Evolutionary conservation across 164 flowering plant species (phyloP).

Genomic region (Amborella trichopoda): DNA sequence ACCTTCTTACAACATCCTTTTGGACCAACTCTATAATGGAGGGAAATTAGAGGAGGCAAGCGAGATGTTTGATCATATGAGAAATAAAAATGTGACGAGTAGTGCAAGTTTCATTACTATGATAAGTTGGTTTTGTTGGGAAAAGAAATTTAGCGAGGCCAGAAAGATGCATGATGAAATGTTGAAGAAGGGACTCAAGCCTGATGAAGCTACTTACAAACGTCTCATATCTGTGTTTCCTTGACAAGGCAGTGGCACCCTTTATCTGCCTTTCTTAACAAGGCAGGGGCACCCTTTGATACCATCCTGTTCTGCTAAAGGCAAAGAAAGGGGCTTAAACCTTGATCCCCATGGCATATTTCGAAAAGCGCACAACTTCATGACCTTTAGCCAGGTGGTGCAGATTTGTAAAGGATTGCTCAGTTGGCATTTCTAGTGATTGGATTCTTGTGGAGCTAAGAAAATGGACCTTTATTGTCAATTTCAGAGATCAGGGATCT

Average conservation of each 20-base stretch:
- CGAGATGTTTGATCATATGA: constrained; percentile 53
- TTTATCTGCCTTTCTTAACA: too few relatives aligned
- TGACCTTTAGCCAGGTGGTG: too few relatives aligned
- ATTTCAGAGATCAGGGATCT: too few relatives aligned
- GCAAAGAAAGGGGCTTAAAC: neutral
- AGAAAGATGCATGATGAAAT: constrained; percentile 79
- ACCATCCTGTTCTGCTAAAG: too few relatives aligned
- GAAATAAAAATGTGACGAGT: constrained; percentile 19
- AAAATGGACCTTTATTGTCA: too few relatives aligned
- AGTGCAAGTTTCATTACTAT: constrained; percentile 37
- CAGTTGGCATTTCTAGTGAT: too few relatives aligned
- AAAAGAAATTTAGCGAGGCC: constrained; percentile 48
- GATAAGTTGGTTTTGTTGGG: constrained; percentile 43
- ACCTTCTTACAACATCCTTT: constrained; percentile 34
- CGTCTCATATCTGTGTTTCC: constrained; percentile 24
- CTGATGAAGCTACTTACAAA: constrained; percentile 39
- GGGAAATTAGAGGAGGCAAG: constrained; percentile 36
- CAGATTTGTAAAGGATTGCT: too few relatives aligned
- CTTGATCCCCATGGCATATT: too few relatives aligned
- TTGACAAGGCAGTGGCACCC: too few relatives aligned
- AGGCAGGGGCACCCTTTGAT: too few relatives aligned
- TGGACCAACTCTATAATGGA: constrained; percentile 25
- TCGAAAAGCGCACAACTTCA: too few relatives aligned
- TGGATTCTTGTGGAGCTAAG: too few relatives aligned
- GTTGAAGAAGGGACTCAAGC: constrained; percentile 59